Evolutionary conservation across 2,329 filamentous ascomycete species (phyloP), one percentile per base, ranked within the genome.

Genomic region (Botrytis porri): DNA sequence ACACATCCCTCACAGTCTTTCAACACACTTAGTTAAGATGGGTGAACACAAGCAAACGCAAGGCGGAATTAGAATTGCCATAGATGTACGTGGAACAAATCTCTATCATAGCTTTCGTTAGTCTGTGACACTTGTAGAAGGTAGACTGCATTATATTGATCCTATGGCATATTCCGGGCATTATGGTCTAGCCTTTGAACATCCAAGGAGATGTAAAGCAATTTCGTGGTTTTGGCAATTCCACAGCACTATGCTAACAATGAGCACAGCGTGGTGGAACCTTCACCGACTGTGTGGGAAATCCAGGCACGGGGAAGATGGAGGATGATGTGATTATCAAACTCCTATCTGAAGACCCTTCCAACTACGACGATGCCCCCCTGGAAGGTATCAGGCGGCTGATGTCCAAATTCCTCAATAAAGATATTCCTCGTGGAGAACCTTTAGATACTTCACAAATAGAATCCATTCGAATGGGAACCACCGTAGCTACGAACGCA

Each of bases 401-500:
- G 73, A 89, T 97, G 82, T 91, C 91, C 76, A 90, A 89, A 77
- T 97, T 97, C 82, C 89, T 90, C 3, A 86, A 87, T 71, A 86
- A 87, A 73, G 90, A 95, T 7, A 94, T 97, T 62, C 93, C 93
- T 5, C 90, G 94, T 65, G 94, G 93, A 39, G 86, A 94, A 80
- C 85, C 92, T 1, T 84, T 97, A 14, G 94, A 97, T 81, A 97
- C 94, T 1, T 88, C 90, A 29, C 84, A 90, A 79, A 97, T 98
- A 77, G 93, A 96, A 77, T 94, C 92, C 72, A 97, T 98, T 81
- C 91, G 95, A 65, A 98, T 98, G 95, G 95, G 95, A 62, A 98
- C 95, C 1, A 98, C 95, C 0, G 94, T 98, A 20, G 95, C 95
- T 16, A 98, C 95, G 0, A 98, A 98, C 81, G 95, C 95, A 0